phyloP scores from a whole-genome alignment of 139 green algal genomes.

The Nannochloris sp. region DNA sequence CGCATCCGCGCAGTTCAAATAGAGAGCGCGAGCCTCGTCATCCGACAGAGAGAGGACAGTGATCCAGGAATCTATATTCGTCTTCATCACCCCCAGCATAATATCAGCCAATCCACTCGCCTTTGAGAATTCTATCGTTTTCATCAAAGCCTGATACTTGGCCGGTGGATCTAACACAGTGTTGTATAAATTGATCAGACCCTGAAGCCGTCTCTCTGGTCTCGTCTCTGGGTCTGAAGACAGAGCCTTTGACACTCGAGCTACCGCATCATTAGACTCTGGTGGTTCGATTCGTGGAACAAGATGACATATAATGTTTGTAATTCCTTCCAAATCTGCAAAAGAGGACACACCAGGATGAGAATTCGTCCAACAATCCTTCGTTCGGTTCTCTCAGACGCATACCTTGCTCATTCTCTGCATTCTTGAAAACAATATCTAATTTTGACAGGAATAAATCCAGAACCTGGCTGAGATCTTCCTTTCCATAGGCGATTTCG shows the following conservation, averaged over 20 bases:
- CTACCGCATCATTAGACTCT: constrained; percentile 6
- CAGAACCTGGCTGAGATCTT: constrained; percentile 28
- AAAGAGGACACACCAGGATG: background rate
- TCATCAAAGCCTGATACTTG: constrained; percentile 26
- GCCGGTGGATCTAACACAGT: constrained; percentile 14
- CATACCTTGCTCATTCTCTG: constrained; percentile 17
- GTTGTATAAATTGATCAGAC: constrained; percentile 43
- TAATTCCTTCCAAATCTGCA: constrained; percentile 35
- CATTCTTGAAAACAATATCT: constrained; percentile 29
- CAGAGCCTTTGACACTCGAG: constrained; percentile 13
- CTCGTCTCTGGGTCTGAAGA: background rate
- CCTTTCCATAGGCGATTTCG: constrained; percentile 20
- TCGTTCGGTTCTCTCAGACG: constrained; percentile 5
- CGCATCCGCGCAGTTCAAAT: constrained; percentile 16
- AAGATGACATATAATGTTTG: constrained; percentile 42
- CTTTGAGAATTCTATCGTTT: constrained; percentile 18
- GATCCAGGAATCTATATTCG: constrained; percentile 21
- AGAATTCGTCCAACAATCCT: background rate
- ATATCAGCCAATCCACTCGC: constrained; percentile 13
- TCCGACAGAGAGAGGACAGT: constrained; percentile 13
- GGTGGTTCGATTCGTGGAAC: constrained; percentile 23
- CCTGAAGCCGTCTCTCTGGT: constrained; percentile 24
- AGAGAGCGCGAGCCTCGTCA: constrained; percentile 17
- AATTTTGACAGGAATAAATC: constrained; percentile 25
- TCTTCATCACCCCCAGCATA: constrained; percentile 24